Conservation (phyloP, 2,329 filamentous ascomycete species). For the Lomentospora prolificans region DNA sequence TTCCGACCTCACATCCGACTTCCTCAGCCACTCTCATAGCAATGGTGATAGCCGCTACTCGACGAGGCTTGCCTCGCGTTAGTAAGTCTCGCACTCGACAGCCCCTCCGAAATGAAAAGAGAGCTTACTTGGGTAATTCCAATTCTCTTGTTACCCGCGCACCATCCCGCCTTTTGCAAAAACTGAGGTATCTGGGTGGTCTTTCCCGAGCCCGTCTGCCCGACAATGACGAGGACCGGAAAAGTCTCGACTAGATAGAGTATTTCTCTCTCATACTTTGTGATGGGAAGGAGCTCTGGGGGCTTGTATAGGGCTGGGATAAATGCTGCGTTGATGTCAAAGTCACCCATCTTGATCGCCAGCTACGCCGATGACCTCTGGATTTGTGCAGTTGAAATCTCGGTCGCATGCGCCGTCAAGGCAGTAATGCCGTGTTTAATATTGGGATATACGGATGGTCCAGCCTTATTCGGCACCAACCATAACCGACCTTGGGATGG, state of each 20-base stretch:
- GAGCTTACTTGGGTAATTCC: slow-evolving; percentile 77
- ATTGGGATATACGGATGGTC: too few relatives aligned
- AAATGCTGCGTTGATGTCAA: slow-evolving; percentile 46
- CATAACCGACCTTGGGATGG: too few relatives aligned
- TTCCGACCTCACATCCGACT: slow-evolving; percentile 72
- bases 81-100: too few relatives aligned
- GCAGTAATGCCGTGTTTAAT: too few relatives aligned
- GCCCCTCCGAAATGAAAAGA: too few relatives aligned
- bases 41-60: slow-evolving; percentile 85
- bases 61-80: slow-evolving; percentile 55
- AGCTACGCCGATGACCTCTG: neutral
- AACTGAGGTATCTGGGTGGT: slow-evolving; percentile 94
- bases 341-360: slow-evolving; percentile 37
- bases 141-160: slow-evolving; percentile 69
- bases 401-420: too few relatives aligned
- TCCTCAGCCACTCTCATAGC: slow-evolving; percentile 85
- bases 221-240: slow-evolving; percentile 80
- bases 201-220: slow-evolving; percentile 91
- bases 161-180: slow-evolving; percentile 83
- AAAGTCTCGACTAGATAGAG: slow-evolving; percentile 80
- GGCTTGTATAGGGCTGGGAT: slow-evolving; percentile 85
- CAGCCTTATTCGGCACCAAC: too few relatives aligned
- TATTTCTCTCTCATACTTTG: slow-evolving; percentile 67
- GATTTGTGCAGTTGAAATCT: too few relatives aligned
- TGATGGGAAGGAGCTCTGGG: slow-evolving; percentile 72